A percentile compares a stretch with the other conserved stretches of the same genome.
These are phyloP conservation scores for Russula virescens DNA, from an alignment of 768 basidiomycete species.

Conservation along the genomic window DNA sequence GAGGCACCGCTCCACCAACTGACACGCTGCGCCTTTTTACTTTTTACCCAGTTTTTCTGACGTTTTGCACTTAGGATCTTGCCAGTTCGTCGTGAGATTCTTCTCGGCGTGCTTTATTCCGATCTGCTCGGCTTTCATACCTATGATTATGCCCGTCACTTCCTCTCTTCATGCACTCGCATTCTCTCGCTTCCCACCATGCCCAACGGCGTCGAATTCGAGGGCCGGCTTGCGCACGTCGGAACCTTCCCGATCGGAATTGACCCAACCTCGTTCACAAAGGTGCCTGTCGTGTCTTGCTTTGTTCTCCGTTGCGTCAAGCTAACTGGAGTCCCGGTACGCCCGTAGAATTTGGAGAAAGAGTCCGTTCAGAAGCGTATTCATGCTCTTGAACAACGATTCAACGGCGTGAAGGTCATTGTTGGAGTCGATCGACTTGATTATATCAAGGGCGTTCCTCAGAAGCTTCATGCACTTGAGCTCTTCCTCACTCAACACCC, in stretches of 20 bases:
- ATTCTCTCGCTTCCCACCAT: constrained; percentile 93
- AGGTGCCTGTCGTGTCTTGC: constrained; percentile 39
- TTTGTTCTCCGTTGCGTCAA: not conserved
- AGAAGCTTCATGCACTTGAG: constrained; percentile 95
- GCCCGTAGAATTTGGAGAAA: constrained; percentile 65
- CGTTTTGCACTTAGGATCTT: constrained; percentile 58
- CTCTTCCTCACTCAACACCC: constrained; percentile 96
- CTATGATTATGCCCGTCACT: constrained; percentile 98
- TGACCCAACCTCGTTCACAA: constrained; percentile 86
- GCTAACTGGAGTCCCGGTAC: constrained; percentile 7
- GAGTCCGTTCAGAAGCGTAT: constrained; percentile 78
- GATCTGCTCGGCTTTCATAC: constrained; percentile 99
- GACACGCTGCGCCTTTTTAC: not conserved
- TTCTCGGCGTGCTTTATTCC: constrained; percentile 93
- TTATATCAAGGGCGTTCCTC: constrained; percentile 99
- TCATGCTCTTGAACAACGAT: constrained; percentile 77
- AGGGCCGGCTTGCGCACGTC: constrained; percentile 91
- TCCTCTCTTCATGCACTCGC: constrained; percentile 96
- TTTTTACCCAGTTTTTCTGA: too few relatives aligned
- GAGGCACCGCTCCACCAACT: not conserved
- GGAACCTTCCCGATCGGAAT: constrained; percentile 99
- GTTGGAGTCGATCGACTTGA: constrained; percentile 98
- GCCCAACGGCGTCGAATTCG: constrained; percentile 97
- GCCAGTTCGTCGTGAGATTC: constrained; percentile 93
- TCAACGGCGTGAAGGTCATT: constrained; percentile 93